Percentiles rank a stretch among this genome's conserved stretches.
phyloP scores from a whole-genome alignment of 2,329 filamentous ascomycete species.

The Scleromitrula shiraiana region DNA sequence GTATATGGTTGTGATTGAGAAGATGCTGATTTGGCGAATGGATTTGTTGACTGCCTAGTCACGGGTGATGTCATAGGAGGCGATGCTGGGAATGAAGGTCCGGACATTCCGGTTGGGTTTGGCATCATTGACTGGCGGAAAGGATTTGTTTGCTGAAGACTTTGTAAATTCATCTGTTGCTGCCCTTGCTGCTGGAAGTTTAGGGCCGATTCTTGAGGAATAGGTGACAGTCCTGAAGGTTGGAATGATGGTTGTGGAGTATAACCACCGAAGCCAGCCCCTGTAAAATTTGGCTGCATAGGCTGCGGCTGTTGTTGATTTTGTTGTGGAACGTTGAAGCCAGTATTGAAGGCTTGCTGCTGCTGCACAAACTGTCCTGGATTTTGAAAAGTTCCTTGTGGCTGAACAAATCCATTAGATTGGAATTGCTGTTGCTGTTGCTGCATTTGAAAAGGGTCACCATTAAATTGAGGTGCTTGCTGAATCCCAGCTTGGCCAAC shows the following conservation, averaged over 20 bases:
- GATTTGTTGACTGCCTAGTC: conserved; percentile 69
- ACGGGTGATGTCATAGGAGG: conserved; percentile 36
- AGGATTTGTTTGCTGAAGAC: conserved; percentile 69
- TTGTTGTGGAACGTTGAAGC: conserved; percentile 21
- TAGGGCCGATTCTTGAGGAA: conserved; percentile 49
- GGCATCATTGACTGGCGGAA: conserved; percentile 87
- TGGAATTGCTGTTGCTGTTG: conserved; percentile 34
- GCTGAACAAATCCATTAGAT: conserved; percentile 35
- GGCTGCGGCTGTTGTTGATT: conserved; percentile 35
- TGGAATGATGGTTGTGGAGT: conserved; percentile 56
- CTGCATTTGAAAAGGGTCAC: conserved; percentile 21
- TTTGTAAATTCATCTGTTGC: conserved; percentile 36
- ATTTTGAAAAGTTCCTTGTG: conserved; percentile 35
- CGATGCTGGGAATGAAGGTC: conserved; percentile 35
- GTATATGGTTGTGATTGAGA: conserved; percentile 31
- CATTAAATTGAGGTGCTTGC: conserved; percentile 29
- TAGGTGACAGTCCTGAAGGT: conserved; percentile 43
- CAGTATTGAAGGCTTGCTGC: conserved; percentile 28
- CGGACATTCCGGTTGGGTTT: conserved; percentile 39
- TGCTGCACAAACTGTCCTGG: conserved; percentile 38
- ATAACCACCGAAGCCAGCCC: conserved; percentile 78
- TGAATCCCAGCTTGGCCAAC: conserved; percentile 35
- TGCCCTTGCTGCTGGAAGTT: conserved; percentile 39
- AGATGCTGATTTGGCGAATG: conserved; percentile 63
- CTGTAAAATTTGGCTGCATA: conserved; percentile 56